Evolutionary conservation across 345 rosid genomes (phyloP).

Genomic region (Passiflora organensis): DNA sequence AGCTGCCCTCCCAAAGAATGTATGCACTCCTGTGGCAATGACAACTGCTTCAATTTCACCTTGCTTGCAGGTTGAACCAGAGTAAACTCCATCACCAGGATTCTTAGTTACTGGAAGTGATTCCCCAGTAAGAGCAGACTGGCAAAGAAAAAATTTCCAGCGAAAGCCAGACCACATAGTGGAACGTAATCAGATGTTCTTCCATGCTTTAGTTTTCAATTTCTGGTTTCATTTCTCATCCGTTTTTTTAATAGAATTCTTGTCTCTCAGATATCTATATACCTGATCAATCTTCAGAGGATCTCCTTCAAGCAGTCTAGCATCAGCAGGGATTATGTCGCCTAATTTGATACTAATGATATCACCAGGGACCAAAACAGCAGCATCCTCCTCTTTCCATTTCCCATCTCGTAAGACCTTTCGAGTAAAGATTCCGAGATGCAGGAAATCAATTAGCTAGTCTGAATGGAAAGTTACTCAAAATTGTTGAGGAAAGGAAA

Average conservation of each 20-base stretch:
- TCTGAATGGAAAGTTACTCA: not conserved
- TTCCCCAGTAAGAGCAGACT: constrained; percentile 57
- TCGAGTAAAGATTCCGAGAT: not conserved
- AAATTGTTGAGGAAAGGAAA: not conserved
- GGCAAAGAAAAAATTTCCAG: not conserved
- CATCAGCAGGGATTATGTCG: constrained; percentile 68
- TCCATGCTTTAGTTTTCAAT: not conserved
- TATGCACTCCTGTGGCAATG: constrained; percentile 38
- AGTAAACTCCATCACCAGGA: constrained; percentile 32
- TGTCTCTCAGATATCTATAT: not conserved
- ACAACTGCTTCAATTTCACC: constrained; percentile 40
- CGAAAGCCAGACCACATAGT: too few relatives aligned
- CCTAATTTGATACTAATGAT: constrained; percentile 40
- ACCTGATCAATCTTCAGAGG: constrained; percentile 67
- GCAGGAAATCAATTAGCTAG: not conserved
- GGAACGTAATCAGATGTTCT: not conserved
- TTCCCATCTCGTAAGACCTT: constrained; percentile 48
- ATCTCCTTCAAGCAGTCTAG: constrained; percentile 71
- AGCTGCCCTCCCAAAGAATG: constrained; percentile 40
- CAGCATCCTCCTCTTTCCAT: constrained; percentile 70
- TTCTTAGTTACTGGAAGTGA: constrained; percentile 39
- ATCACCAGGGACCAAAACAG: constrained; percentile 70
- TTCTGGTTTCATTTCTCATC: not conserved
- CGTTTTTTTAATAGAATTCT: too few relatives aligned
- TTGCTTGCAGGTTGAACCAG: constrained; percentile 43